Conservation (phyloP, 768 basidiomycete species). For the Boletus subcaerulescens region DNA sequence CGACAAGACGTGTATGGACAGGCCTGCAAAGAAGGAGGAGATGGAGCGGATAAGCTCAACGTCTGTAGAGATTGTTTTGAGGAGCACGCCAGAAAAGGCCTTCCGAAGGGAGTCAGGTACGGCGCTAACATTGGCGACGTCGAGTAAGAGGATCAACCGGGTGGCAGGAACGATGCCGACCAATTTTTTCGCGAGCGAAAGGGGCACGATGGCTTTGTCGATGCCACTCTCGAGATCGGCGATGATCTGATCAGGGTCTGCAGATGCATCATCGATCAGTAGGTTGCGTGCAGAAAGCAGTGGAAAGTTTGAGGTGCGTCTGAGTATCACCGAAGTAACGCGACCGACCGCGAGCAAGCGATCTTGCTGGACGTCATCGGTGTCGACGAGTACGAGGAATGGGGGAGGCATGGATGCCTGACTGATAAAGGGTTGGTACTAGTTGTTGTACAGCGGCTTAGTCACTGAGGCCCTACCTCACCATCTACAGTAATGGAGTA, state of each 20-base stretch:
- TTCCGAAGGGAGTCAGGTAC: slow-evolving; percentile 72
- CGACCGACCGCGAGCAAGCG: slow-evolving; percentile 63
- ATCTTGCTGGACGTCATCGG: slow-evolving; percentile 36
- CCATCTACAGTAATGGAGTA: slow-evolving; percentile 51
- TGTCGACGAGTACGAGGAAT: slow-evolving; percentile 62
- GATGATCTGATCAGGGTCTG: slow-evolving; percentile 54
- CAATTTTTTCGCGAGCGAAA: slow-evolving; percentile 61
- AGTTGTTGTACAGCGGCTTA: slow-evolving; percentile 13
- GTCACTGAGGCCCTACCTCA: slow-evolving; percentile 8
- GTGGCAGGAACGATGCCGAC: slow-evolving; percentile 67
- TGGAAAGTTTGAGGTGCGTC: slow-evolving; percentile 31
- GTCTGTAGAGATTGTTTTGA: slow-evolving; percentile 72
- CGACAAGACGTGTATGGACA: slow-evolving; percentile 60
- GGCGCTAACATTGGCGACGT: slow-evolving; percentile 68
- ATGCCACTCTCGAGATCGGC: slow-evolving; percentile 75
- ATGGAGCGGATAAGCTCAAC: slow-evolving; percentile 75
- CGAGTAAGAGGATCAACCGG: slow-evolving; percentile 73
- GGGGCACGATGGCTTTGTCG: slow-evolving; percentile 74
- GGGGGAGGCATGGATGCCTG: slow-evolving; percentile 25
- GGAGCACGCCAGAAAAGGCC: slow-evolving; percentile 74
- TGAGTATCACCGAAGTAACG: slow-evolving; percentile 73
- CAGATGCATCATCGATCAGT: slow-evolving; percentile 49
- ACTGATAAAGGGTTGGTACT: too few species aligned
- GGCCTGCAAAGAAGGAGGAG: slow-evolving; percentile 66
- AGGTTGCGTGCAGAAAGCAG: slow-evolving; percentile 43